Evolutionary conservation across 371 early-diverging fungal species (phyloP), one percentile per base, ranked within the genome.

Genomic region (Lichtheimia ramosa): DNA sequence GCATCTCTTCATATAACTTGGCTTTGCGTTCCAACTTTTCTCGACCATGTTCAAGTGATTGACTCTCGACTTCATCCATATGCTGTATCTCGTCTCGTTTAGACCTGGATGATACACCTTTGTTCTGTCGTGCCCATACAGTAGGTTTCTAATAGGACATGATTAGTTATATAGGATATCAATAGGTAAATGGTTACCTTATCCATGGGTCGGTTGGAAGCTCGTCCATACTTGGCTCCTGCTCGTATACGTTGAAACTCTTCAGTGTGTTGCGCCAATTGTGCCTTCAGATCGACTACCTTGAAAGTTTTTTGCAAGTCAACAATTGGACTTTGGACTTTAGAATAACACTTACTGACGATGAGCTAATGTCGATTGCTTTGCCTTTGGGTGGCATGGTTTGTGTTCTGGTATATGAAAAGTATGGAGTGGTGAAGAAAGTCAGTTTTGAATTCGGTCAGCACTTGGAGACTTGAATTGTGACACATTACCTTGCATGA

Each of bases 1-100:
- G 55, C 76, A 77, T 68, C 43, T 65, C 69, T 51, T 88, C 88
- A 56, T 91, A 91, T 25, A 87, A 62, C 56, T 73, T 74, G 14
- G 89, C 83, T 55, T 91, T 91, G 3, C 85, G 78, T 61, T 88
- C 83, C 50, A 91, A 63, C 1, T 88, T 85, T 18, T 79, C 79
- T 69, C 77, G 77, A 41, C 85, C 78, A 20, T 73, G 64, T 12
- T 69, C 73, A 13, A 84, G 50, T 1, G 74, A 62, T 24, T 68
- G 65, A 14, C 41, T 61, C 18, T 75, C 66, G 5, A 75, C 75
- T 14, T 69, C 65, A 48, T 75, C 74, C 4, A 77, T 20, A 51
- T 49, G 58, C 21, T 43, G 64, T 51, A 24, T 68, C 58, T 43
- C 52, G 53, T 69, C 67, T 57, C 61, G 73, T 41, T 57, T 27